These are phyloP conservation scores for Bryoerythrophyllum caledonicum DNA, from an alignment of 225 moss, liverwort and hornwort species.

Conservation along the genomic window DNA sequence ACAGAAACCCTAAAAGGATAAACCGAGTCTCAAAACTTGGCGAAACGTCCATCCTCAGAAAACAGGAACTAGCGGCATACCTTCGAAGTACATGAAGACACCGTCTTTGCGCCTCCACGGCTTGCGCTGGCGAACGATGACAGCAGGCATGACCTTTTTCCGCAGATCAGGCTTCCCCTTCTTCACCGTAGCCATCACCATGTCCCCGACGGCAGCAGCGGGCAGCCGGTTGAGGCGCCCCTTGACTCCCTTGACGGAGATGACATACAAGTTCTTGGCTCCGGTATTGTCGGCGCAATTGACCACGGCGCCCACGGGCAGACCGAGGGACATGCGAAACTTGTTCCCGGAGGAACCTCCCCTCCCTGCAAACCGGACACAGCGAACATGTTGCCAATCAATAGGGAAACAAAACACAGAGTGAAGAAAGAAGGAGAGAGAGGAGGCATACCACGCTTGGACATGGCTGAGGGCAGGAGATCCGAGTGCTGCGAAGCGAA, in stretches of 20 bases:
- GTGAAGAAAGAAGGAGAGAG: too few relatives aligned
- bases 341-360: slow-evolving; percentile 87
- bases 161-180: slow-evolving; percentile 82
- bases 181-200: slow-evolving; percentile 96
- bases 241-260: slow-evolving; percentile 84
- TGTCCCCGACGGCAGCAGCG: slow-evolving; percentile 82
- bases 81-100: slow-evolving; percentile 96
- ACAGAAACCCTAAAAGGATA: not conserved
- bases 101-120: slow-evolving; percentile 92
- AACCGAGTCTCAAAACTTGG: not conserved
- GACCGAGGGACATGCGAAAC: slow-evolving; percentile 80
- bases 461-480: slow-evolving; percentile 23
- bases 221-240: slow-evolving; percentile 87
- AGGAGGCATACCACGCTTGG: slow-evolving; percentile 33
- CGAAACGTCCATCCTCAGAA: not conserved
- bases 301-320: slow-evolving; percentile 74
- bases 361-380: slow-evolving; percentile 37
- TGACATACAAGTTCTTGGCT: slow-evolving; percentile 85
- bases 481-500: not conserved
- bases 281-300: slow-evolving; percentile 85
- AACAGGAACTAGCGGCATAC: slow-evolving; percentile 24
- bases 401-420: too few relatives aligned
- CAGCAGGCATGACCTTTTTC: slow-evolving; percentile 94
- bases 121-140: slow-evolving; percentile 85
- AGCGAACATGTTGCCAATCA: too few relatives aligned